A percentile compares a stretch with the other conserved stretches of the same genome.
Evolutionary conservation across 306 rosid species (phyloP).

Genomic region (Medicago truncatula): DNA sequence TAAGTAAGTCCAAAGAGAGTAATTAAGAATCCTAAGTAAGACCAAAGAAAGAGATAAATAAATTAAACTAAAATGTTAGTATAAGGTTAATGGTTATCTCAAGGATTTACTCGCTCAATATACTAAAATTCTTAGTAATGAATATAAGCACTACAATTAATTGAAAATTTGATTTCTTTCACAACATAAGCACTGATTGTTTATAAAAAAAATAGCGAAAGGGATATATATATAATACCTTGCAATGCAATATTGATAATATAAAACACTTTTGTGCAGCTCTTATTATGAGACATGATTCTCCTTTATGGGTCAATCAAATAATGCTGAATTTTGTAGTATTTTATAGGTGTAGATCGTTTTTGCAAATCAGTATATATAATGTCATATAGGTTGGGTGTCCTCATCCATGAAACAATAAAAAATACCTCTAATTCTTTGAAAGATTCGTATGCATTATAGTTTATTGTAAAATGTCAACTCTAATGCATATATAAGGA

Average conservation of each 20-base stretch:
- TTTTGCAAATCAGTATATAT: constrained; percentile 34
- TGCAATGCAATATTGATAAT: background rate
- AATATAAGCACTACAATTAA: background rate
- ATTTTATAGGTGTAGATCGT: constrained; percentile 44
- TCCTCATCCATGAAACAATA: constrained; percentile 52
- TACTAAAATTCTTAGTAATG: background rate
- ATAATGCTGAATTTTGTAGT: constrained; percentile 38
- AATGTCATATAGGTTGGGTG: constrained; percentile 51
- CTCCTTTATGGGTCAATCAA: constrained; percentile 51
- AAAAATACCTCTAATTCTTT: constrained; percentile 44
- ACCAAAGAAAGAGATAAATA: background rate
- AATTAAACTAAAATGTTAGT: constrained; percentile 4
- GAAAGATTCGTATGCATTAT: constrained; percentile 50
- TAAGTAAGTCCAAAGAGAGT: background rate
- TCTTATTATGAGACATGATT: constrained; percentile 56
- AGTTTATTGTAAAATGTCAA: constrained; percentile 46
- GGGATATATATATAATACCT: background rate
- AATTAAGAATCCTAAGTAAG: background rate
- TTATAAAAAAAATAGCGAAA: background rate
- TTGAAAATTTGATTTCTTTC: background rate
- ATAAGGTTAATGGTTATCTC: background rate
- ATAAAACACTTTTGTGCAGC: constrained; percentile 7
- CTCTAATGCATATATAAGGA: constrained; percentile 46
- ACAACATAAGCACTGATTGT: background rate
- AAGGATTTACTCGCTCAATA: background rate